A percentile compares a stretch with the other conserved stretches of the same genome.
These are phyloP conservation scores for Diaporthe velutina DNA, from an alignment of 2,329 filamentous ascomycete genomes.

Conservation along the genomic window DNA sequence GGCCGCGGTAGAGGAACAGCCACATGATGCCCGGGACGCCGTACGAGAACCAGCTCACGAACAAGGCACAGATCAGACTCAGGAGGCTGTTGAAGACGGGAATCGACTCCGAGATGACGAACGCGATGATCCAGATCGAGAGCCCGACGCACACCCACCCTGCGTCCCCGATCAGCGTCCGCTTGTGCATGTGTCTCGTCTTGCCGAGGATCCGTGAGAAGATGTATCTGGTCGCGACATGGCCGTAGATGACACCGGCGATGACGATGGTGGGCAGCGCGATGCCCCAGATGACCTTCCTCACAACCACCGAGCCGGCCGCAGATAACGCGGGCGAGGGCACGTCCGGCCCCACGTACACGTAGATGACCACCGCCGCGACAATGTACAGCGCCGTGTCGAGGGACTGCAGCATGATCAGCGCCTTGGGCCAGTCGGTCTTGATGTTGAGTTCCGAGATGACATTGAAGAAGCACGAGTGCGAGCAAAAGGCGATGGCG, in stretches of 20 bases:
- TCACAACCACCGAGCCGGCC: slow-evolving; percentile 63
- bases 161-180: slow-evolving; percentile 62
- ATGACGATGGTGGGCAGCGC: slow-evolving; percentile 79
- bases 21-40: slow-evolving; percentile 62
- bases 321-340: slow-evolving; percentile 76
- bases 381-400: slow-evolving; percentile 74
- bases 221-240: slow-evolving; percentile 75
- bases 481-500: slow-evolving; percentile 74
- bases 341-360: slow-evolving; percentile 72
- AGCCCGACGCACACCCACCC: slow-evolving; percentile 71
- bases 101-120: slow-evolving; percentile 77
- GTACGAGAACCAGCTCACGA: slow-evolving; percentile 76
- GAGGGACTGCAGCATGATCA: slow-evolving; percentile 66
- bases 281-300: slow-evolving; percentile 76
- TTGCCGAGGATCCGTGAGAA: slow-evolving; percentile 74
- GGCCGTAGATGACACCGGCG: slow-evolving; percentile 78
- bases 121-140: slow-evolving; percentile 70
- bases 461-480: slow-evolving; percentile 78
- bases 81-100: slow-evolving; percentile 77
- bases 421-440: slow-evolving; percentile 52
- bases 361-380: slow-evolving; percentile 76
- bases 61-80: slow-evolving; percentile 72
- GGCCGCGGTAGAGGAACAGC: slow-evolving; percentile 60
- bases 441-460: slow-evolving; percentile 74
- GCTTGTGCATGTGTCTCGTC: slow-evolving; percentile 66